These are phyloP conservation scores for Tuber borchii DNA, from an alignment of 495 filamentous ascomycete genomes.

Conservation along the genomic window DNA sequence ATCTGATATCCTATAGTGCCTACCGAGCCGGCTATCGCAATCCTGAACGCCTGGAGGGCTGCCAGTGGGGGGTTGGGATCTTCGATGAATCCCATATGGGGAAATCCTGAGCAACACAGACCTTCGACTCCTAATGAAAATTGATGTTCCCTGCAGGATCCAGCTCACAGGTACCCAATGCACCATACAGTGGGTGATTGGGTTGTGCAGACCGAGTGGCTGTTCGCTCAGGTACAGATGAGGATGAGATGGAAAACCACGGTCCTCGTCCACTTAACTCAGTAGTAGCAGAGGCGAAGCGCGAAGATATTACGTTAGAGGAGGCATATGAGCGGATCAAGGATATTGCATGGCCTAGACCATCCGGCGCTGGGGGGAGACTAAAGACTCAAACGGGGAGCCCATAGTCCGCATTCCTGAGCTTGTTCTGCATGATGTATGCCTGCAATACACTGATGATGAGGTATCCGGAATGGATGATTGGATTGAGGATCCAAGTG, in stretches of 20 bases:
- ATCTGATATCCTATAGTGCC: too few species aligned
- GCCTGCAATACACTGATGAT: not conserved
- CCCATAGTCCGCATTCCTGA: not conserved
- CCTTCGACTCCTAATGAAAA: not conserved
- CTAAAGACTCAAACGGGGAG: not conserved
- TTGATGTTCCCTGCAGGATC: too few species aligned
- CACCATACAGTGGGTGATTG: too few species aligned
- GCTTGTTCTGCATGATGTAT: not conserved
- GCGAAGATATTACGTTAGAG: not conserved
- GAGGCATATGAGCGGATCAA: not conserved
- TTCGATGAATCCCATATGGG: slow-evolving; percentile 7
- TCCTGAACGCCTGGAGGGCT: too few species aligned
- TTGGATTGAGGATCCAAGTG: not conserved
- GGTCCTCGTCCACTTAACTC: not conserved
- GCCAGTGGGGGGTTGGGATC: slow-evolving; percentile 7
- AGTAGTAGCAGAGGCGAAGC: not conserved
- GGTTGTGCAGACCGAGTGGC: slow-evolving; percentile 1
- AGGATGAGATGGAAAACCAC: not conserved
- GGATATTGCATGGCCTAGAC: not conserved
- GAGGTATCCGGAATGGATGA: not conserved
- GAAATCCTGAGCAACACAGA: not conserved
- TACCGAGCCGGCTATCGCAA: too few species aligned
- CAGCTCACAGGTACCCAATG: too few species aligned
- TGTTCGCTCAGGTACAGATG: not conserved
- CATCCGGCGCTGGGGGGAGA: not conserved